Conservation (phyloP, 2,329 filamentous ascomycete genomes). For the Fusarium napiforme region DNA sequence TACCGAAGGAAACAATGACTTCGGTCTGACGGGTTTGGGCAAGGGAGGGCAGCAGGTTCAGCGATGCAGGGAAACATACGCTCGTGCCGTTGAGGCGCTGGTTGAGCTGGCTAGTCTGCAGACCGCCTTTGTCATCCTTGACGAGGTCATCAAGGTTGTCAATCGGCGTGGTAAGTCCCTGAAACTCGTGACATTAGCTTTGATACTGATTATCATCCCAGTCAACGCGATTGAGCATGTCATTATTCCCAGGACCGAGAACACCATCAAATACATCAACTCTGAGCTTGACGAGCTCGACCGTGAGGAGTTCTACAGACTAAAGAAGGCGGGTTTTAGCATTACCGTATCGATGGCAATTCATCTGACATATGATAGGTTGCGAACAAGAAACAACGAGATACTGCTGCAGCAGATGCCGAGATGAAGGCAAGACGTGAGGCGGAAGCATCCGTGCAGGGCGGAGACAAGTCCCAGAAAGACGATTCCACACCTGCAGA, state of each 20-base stretch:
- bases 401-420: conserved; percentile 76
- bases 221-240: conserved; percentile 97
- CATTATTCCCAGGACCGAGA: conserved; percentile 97
- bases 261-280: conserved; percentile 99
- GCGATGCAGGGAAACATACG: conserved; percentile 94
- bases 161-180: conserved; percentile 81
- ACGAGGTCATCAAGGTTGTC: conserved; percentile 99
- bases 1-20: conserved; percentile 92
- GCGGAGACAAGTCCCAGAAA: conserved; percentile 52
- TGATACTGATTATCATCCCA: conserved; percentile 47
- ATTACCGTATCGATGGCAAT: too few species aligned
- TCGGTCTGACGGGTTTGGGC: conserved; percentile 92
- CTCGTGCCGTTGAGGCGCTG: conserved; percentile 92
- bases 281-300: conserved; percentile 97
- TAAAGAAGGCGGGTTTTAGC: conserved; percentile 76
- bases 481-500: conserved; percentile 62
- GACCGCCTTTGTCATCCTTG: conserved; percentile 96
- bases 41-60: conserved; percentile 98
- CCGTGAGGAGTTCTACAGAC: conserved; percentile 95
- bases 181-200: background rate
- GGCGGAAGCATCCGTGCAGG: conserved; percentile 50
- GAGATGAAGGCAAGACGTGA: conserved; percentile 80
- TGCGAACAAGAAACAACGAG: conserved; percentile 83
- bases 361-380: conserved; percentile 57
- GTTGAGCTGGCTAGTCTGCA: conserved; percentile 95